phyloP scores from a whole-genome alignment of 768 basidiomycete genomes.

The Tricholoma flavovirens region DNA sequence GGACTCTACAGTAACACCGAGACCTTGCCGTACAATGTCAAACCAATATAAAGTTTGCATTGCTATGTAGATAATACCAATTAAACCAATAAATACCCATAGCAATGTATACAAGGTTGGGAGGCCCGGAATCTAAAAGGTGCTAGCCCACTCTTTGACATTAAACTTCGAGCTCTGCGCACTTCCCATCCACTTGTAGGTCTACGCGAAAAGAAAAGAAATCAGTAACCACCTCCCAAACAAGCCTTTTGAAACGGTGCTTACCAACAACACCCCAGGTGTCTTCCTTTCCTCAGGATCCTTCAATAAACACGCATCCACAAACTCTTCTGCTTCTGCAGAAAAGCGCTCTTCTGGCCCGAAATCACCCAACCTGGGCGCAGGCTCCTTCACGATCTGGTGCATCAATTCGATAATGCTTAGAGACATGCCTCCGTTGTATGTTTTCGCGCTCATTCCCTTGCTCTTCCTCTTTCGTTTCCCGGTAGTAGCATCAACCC shows the following conservation, averaged over 20 bases:
- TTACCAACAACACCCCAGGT: constrained; percentile 78
- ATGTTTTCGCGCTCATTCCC: constrained; percentile 83
- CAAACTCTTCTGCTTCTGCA: constrained; percentile 69
- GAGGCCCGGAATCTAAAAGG: constrained; percentile 39
- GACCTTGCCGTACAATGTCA: too few relatives aligned
- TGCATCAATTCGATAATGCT: constrained; percentile 94
- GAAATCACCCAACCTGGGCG: constrained; percentile 54
- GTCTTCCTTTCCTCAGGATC: constrained; percentile 77
- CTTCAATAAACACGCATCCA: constrained; percentile 86
- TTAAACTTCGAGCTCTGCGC: constrained; percentile 56
- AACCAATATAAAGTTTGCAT: too few relatives aligned
- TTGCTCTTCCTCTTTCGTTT: constrained; percentile 53
- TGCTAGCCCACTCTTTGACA: constrained; percentile 73
- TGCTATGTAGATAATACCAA: too few relatives aligned
- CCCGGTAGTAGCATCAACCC: background rate
- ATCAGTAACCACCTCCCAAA: background rate
- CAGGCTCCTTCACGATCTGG: constrained; percentile 97
- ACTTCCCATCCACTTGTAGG: constrained; percentile 65
- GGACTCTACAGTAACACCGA: too few relatives aligned
- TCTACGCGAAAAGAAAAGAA: constrained; percentile 31
- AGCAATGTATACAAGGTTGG: too few relatives aligned
- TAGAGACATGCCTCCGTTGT: constrained; percentile 94
- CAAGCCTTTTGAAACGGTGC: constrained; percentile 23
- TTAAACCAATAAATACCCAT: too few relatives aligned
- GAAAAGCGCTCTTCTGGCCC: constrained; percentile 63